A percentile compares a stretch with the other conserved stretches of the same genome.
phyloP scores from a whole-genome alignment of 129 eudicot genomes.

The sunflower (Helianthus annuus) region HanXRQr2.0-SUNRISE NC_035448.2:130605813-130606312 shows the following conservation, averaged over 20 bases:
- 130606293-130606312: conserved; percentile 36
- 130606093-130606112: conserved; percentile 47
- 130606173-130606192: conserved; percentile 57
- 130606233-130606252: conserved; percentile 44
- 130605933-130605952: too few species aligned
- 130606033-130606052: too few species aligned
- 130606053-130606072: conserved; percentile 65
- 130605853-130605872: too few species aligned
- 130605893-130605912: too few species aligned
- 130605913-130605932: too few species aligned
- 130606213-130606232: conserved; percentile 43
- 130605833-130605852: too few species aligned
- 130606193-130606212: conserved; percentile 47
- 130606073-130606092: conserved; percentile 49
- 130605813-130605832: too few species aligned
- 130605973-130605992: too few species aligned
- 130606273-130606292: conserved; percentile 46
- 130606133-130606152: conserved; percentile 55
- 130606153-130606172: conserved; percentile 43
- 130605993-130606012: too few species aligned
- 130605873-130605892: too few species aligned
- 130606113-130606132: conserved; percentile 39
- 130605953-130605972: too few species aligned
- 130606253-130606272: conserved; percentile 55
- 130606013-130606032: too few species aligned